phyloP scores from a whole-genome alignment of 1,139 yeast genomes.

The Nakaseomyces uthaithaninus region DNA sequence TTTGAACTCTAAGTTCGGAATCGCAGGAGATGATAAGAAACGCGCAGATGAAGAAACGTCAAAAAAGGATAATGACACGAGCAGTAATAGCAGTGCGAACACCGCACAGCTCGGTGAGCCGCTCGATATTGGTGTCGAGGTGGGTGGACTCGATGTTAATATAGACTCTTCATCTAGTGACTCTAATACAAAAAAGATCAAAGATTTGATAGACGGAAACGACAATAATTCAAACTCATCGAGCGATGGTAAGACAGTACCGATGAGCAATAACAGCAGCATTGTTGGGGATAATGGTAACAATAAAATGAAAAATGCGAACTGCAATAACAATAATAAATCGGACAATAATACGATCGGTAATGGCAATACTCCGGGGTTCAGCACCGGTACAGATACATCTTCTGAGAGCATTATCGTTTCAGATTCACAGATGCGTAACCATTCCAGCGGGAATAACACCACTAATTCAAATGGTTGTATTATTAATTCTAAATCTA shows the following conservation, averaged over 20 bases:
- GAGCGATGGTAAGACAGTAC: too few species aligned
- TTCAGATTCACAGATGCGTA: not conserved
- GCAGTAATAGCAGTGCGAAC: constrained; percentile 5
- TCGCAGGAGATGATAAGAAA: constrained; percentile 5
- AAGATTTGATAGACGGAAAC: constrained; percentile 1
- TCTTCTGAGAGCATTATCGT: not conserved
- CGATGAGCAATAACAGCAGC: too few species aligned
- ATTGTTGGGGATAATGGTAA: too few species aligned
- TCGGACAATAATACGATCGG: not conserved
- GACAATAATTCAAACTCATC: not conserved
- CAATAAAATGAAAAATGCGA: not conserved
- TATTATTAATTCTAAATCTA: not conserved
- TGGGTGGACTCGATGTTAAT: constrained; percentile 4
- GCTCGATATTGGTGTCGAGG: constrained; percentile 3
- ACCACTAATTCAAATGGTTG: not conserved
- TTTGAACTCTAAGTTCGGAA: constrained; percentile 5
- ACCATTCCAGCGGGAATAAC: not conserved
- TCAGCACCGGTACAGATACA: not conserved
- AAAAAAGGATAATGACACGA: not conserved
- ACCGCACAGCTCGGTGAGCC: constrained; percentile 6
- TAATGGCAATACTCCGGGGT: not conserved
- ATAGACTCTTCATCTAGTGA: constrained; percentile 1
- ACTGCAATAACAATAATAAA: not conserved
- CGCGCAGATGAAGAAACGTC: constrained; percentile 1
- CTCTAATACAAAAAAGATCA: not conserved